Evolutionary conservation across 2,329 filamentous ascomycete genomes (phyloP).

Genomic region (Chaetomium globosum): DNA sequence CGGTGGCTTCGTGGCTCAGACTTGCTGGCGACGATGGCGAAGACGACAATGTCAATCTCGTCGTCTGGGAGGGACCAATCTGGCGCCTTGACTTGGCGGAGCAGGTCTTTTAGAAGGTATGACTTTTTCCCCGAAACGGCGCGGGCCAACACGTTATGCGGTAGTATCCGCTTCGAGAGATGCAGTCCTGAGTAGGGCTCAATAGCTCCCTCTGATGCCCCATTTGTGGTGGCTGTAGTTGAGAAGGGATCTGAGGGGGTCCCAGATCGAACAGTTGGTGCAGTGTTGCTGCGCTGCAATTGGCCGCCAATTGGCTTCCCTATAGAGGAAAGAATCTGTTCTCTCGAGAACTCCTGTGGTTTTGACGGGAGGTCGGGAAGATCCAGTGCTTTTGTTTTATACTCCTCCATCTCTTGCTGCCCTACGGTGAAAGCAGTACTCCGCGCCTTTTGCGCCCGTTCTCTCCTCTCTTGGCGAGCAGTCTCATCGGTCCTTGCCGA

Average conservation of each 20-base stretch:
- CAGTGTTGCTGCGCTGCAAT: conserved; percentile 51
- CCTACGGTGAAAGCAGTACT: conserved; percentile 61
- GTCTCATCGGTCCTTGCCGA: conserved; percentile 64
- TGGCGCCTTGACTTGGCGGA: conserved; percentile 79
- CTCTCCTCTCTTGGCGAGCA: conserved; percentile 53
- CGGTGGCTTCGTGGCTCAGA: conserved; percentile 72
- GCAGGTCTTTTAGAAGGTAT: conserved; percentile 76
- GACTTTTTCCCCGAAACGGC: conserved; percentile 77
- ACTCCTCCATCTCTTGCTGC: conserved; percentile 60
- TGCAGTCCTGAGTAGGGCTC: conserved; percentile 87
- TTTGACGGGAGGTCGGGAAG: conserved; percentile 54
- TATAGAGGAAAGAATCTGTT: conserved; percentile 58
- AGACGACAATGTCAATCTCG: conserved; percentile 85
- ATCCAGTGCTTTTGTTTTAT: conserved; percentile 60
- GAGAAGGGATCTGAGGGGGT: conserved; percentile 26
- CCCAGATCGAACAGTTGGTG: conserved; percentile 40
- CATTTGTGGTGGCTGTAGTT: conserved; percentile 32
- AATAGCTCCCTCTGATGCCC: conserved; percentile 54
- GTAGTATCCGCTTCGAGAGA: conserved; percentile 78
- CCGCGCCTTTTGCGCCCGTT: conserved; percentile 56
- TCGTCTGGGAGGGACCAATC: conserved; percentile 78
- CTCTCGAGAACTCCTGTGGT: conserved; percentile 61
- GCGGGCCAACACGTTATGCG: conserved; percentile 77
- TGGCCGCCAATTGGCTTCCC: conserved; percentile 38
- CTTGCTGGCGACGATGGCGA: conserved; percentile 86